A percentile compares a stretch with the other conserved stretches of the same genome.
Conservation (phyloP, 768 basidiomycete genomes). For the Tephrocybe sp. region DNA sequence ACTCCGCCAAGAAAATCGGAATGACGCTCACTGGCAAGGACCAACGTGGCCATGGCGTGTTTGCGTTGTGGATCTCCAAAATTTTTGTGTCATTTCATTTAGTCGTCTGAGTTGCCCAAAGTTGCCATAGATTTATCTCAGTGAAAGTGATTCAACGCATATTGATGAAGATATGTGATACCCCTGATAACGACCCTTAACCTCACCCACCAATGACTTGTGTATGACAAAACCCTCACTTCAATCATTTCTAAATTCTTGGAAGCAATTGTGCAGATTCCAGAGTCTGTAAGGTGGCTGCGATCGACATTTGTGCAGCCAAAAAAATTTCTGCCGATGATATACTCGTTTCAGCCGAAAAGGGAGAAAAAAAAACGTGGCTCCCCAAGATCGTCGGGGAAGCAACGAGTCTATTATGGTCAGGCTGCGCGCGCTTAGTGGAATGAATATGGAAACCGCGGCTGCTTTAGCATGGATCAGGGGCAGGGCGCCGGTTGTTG, state of each 20-base stretch:
- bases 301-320: slow-evolving; percentile 5
- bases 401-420: slow-evolving; percentile 5
- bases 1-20: no score
- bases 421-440: slow-evolving; percentile 8
- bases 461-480: slow-evolving; percentile 12
- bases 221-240: no score
- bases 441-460: slow-evolving; percentile 8
- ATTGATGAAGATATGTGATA: no score
- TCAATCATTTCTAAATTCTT: no score
- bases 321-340: slow-evolving; percentile 10
- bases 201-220: no score
- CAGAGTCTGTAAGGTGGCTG: not conserved
- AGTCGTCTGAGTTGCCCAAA: not conserved
- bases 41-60: not conserved
- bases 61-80: slow-evolving; percentile 1
- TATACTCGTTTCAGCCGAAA: slow-evolving; percentile 5
- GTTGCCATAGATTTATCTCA: not conserved
- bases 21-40: no score
- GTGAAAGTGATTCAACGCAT: not conserved
- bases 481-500: slow-evolving; percentile 8
- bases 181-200: no score
- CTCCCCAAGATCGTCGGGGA: slow-evolving; percentile 5
- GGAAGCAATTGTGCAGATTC: no score
- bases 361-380: slow-evolving; percentile 2
- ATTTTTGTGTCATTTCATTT: not conserved